Evolutionary conservation across 2,329 filamentous ascomycete species (phyloP).

Genomic region (Didymella keratinophila): DNA sequence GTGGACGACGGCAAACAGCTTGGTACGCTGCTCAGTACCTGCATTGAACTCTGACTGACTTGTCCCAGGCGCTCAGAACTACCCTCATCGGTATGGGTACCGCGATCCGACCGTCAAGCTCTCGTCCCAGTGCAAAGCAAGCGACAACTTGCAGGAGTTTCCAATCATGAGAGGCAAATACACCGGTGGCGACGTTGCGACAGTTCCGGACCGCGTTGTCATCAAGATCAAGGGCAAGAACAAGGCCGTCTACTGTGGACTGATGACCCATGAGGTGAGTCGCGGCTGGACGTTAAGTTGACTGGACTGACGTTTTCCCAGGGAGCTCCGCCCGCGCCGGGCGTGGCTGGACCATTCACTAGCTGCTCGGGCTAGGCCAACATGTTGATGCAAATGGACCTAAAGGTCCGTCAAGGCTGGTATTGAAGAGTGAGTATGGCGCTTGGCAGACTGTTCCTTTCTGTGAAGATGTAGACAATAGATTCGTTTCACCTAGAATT

Average conservation of each 20-base stretch:
- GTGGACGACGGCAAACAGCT: not conserved
- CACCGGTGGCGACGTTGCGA: not conserved
- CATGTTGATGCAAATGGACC: not conserved
- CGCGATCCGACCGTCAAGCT: not conserved
- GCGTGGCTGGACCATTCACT: not conserved
- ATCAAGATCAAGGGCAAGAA: slow-evolving; percentile 1
- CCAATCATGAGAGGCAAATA: not conserved
- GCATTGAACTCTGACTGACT: not conserved
- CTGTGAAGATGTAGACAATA: not conserved
- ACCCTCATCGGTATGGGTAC: not conserved
- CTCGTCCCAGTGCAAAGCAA: not conserved
- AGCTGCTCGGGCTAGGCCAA: not conserved
- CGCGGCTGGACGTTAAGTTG: not conserved
- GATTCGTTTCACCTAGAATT: not conserved
- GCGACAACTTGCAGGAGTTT: not conserved
- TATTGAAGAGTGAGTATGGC: not conserved
- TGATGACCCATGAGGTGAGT: not conserved
- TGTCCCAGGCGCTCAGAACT: not conserved
- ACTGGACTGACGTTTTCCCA: not conserved
- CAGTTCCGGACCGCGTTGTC: not conserved
- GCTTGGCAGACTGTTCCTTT: not conserved
- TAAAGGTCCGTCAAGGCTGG: not conserved
- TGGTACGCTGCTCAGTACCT: not conserved
- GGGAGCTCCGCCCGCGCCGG: not conserved
- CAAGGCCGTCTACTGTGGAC: not conserved